phyloP scores from a whole-genome alignment of 179 eudicot genomes.

The Spinacia oleracea region DNA sequence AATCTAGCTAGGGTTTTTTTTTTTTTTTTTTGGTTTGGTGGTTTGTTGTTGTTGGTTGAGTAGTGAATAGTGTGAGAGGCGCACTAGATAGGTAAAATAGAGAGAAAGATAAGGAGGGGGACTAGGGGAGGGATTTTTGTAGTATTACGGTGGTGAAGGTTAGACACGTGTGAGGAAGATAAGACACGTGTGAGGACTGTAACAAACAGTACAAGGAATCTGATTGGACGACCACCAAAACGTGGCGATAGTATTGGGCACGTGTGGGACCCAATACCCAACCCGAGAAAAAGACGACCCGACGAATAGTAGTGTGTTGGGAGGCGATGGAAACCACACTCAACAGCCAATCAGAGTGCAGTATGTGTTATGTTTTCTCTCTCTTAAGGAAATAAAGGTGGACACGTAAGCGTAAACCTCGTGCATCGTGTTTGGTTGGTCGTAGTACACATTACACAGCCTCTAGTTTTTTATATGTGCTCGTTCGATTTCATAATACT shows the following conservation, averaged over 20 bases:
- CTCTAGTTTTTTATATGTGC: too few relatives aligned
- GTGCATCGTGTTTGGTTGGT: conserved; percentile 22
- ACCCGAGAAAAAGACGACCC: not conserved
- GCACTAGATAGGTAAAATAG: not conserved
- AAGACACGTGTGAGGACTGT: conserved; percentile 26
- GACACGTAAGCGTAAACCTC: conserved; percentile 24
- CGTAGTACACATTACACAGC: not conserved
- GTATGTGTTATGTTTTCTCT: conserved; percentile 3
- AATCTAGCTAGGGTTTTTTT: not conserved
- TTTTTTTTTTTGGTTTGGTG: not conserved
- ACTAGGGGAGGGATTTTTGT: not conserved
- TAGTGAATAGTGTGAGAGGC: not conserved
- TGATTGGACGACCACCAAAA: conserved; percentile 9
- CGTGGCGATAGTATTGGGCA: not conserved
- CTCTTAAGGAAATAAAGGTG: not conserved
- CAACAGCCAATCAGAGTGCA: not conserved
- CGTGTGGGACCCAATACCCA: conserved; percentile 3
- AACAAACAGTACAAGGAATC: conserved; percentile 7
- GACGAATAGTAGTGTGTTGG: not conserved
- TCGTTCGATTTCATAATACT: too few relatives aligned
- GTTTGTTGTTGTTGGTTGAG: not conserved
- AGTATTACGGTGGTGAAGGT: conserved; percentile 5
- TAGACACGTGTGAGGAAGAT: conserved; percentile 27
- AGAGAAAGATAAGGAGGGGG: conserved; percentile 11
- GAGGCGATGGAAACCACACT: not conserved